Percentiles rank a stretch among this genome's conserved stretches.
Conservation (phyloP, 1,284 basidiomycete species). For the Trichosporon sp. region DNA sequence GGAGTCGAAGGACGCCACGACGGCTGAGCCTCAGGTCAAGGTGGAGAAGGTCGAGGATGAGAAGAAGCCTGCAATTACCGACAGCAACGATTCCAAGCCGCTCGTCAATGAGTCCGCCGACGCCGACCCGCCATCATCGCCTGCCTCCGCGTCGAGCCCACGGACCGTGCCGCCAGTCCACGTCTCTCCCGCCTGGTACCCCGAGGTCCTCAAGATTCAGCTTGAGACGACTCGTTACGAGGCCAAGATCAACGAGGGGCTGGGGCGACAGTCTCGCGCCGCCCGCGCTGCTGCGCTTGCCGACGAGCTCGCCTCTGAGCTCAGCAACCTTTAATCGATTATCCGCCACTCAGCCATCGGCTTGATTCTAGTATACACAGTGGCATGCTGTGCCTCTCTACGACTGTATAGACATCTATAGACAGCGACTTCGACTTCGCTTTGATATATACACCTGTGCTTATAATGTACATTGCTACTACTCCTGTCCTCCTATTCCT, state of each 20-base stretch:
- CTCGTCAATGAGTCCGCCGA: neutral
- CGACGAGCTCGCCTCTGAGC: constrained; percentile 1
- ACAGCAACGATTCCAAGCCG: neutral
- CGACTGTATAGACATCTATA: neutral
- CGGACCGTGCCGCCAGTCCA: neutral
- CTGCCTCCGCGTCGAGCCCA: too few species aligned
- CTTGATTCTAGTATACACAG: neutral
- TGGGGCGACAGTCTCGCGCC: constrained; percentile 25
- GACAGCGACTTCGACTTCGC: neutral
- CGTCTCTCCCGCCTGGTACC: constrained; percentile 5
- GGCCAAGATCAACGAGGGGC: constrained; percentile 25
- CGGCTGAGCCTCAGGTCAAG: too few species aligned
- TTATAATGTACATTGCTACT: neutral
- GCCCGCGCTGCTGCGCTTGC: constrained; percentile 16
- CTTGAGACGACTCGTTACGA: constrained; percentile 19
- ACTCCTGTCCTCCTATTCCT: neutral
- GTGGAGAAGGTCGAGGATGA: neutral
- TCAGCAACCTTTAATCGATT: neutral
- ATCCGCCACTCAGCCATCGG: neutral
- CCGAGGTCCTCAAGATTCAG: constrained; percentile 13
- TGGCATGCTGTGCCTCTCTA: neutral
- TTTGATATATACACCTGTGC: neutral
- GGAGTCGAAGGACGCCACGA: neutral
- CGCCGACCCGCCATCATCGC: neutral
- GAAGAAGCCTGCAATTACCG: neutral